Base-by-base conservation (phyloP, 139 green algal genomes). In the Asterochloris erici region DNA sequence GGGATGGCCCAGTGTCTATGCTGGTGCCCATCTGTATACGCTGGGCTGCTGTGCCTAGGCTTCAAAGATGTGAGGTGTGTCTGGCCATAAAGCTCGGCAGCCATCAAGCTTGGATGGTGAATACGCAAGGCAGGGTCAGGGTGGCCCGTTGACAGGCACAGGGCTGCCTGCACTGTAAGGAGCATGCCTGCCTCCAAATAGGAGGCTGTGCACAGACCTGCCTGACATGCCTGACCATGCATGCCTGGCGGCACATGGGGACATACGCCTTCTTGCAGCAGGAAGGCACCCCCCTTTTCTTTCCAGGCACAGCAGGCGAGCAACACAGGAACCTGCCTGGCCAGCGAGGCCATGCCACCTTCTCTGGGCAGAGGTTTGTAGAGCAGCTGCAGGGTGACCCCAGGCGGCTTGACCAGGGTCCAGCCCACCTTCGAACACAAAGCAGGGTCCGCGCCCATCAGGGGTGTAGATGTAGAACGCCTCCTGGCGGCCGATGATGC, bases 381-480 rank as follows among this genome's bases (percentile, higher is more conserved):
- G 70, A 76, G 23, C 26, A 76, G 23, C 70, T 54, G 70, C 70
- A 54, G 10, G n/a, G 70, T 76, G 4, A 19, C 1, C 12, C 14
- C 24, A 76, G 23, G n/a, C 24, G 10, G 70, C 14, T 9, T 76
- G 24, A 76, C 0, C 24, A 54, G 9, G 0, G 1, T 1, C 19
- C 70, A 64, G 11, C 54, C 12, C 13, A 81, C 84, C 92, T 79
- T 94, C 89, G 83, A 93, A 93, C 21, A 90, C 91, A 27, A 92
- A 94, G 81, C 91, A 95, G 19, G 89, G 86, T 0, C 91, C 93
- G 1, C 91, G 84, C 14, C 91, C 94, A 77, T 96, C 93, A 10
- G 81, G 70, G 0, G 88, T 92, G 88, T 96, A 97, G 73, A 94
- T 91, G 82, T 93, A 97, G 77, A 98, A 78, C 0, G 90, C 94